Evolutionary conservation across 2,329 filamentous ascomycete species (phyloP).

Genomic region (Thelonectria discophora): DNA sequence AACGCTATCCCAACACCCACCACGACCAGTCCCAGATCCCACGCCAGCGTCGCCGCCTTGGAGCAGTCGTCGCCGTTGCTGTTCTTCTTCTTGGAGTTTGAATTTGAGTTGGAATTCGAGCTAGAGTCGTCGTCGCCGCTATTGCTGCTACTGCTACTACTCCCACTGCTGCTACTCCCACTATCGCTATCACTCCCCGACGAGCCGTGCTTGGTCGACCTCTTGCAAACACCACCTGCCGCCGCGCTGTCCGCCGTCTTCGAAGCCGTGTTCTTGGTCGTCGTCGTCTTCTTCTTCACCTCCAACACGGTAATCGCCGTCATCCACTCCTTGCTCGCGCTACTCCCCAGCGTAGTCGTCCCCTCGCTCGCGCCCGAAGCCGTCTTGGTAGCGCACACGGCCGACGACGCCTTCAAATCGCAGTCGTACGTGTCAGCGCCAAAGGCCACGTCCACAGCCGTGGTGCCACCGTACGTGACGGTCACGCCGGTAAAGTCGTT

Average conservation of each 20-base stretch:
- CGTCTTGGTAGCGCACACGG: conserved; percentile 27
- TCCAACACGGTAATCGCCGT: conserved; percentile 34
- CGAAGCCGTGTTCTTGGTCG: neutral
- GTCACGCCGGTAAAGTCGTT: conserved; percentile 36
- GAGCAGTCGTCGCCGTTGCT: conserved; percentile 22
- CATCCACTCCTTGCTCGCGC: conserved; percentile 34
- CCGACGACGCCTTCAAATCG: conserved; percentile 12
- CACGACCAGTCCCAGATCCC: conserved; percentile 18
- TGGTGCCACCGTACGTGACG: conserved; percentile 27
- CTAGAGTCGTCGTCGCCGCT: conserved; percentile 4
- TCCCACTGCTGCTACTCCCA: neutral
- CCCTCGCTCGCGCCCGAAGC: neutral
- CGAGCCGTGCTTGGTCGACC: neutral
- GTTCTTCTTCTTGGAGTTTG: conserved; percentile 11
- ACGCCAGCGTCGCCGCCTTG: neutral
- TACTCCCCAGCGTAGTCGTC: conserved; percentile 26
- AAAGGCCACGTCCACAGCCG: conserved; percentile 27
- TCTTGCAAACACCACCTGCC: neutral
- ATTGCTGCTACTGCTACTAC: neutral
- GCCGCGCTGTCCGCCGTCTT: neutral
- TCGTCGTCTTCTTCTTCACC: conserved; percentile 20
- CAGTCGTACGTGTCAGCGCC: conserved; percentile 35
- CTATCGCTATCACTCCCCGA: neutral
- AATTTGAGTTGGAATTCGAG: neutral
- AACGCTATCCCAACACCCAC: conserved; percentile 17